These are phyloP conservation scores for Paramyrothecium roridum DNA, from an alignment of 2,329 filamentous ascomycete genomes.

Conservation along the genomic window DNA sequence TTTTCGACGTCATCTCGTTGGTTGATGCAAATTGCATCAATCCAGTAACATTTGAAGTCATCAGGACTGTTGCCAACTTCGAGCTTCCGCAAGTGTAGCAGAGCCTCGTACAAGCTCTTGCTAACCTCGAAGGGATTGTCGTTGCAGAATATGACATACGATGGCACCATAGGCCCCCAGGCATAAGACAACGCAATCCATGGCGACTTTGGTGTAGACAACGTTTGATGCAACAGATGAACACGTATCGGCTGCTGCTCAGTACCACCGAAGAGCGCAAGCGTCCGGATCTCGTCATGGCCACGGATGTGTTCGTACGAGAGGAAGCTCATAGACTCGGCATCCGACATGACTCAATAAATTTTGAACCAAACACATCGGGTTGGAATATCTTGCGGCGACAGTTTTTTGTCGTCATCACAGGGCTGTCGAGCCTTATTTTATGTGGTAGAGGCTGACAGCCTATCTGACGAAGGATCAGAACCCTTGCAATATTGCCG, in stretches of 20 bases:
- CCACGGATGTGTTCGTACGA: neutral
- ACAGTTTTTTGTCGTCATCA: no score
- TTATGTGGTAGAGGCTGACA: no score
- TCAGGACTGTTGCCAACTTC: neutral
- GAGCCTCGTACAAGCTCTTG: neutral
- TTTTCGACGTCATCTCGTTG: constrained; percentile 13
- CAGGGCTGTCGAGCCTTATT: no score
- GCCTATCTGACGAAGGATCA: no score
- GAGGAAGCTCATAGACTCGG: neutral
- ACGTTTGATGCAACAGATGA: neutral
- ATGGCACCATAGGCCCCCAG: neutral
- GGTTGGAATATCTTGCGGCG: no score
- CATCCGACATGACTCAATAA: no score
- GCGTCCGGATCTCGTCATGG: neutral
- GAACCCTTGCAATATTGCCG: no score
- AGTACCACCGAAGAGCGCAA: neutral
- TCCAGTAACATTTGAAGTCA: constrained; percentile 6
- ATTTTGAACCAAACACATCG: no score
- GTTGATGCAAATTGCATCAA: constrained; percentile 18
- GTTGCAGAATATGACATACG: neutral
- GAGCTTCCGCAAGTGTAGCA: neutral
- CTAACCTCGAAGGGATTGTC: neutral
- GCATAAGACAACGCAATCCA: neutral
- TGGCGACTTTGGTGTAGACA: neutral
- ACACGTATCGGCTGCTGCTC: neutral